Base-by-base conservation (phyloP, 768 basidiomycete species). In the Boletus speciosus region DNA sequence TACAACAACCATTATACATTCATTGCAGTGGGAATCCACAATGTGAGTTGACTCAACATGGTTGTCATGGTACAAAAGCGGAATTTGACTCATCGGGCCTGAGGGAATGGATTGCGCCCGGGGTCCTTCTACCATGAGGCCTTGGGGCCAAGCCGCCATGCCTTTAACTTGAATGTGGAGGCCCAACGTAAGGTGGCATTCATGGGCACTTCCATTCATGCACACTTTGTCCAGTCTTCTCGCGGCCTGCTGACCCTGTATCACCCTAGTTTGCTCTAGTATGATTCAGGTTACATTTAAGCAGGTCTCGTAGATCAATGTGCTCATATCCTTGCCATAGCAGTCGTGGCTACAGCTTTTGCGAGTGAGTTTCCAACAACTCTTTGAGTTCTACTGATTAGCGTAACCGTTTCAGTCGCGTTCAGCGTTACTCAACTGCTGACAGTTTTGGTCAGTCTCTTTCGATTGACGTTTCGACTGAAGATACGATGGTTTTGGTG, bases 401-500 rank as follows among this genome's bases (percentile, higher is more conserved):
- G n/a, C 10, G 3, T n/a, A 27, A 34, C 23, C 23, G 6, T 32
- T 19, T 15, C 11, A 49, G 52, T 36, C 39, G 19, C 27, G 27
- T 31, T 42, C 40, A 16, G 29, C 29, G 19, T 32, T 10, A 14
- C 14, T 16, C 34, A 15, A 16, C 8, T 37, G 36, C 43, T 37
- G 15, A 16, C 31, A 5, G 35, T 8, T 14, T 6, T 35, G 11
- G 39, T 54, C 31, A 45, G 48, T n/a, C 16, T 51, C 14, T 59
- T 58, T 55, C 42, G 54, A 19, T 31, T 49, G 41, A 42, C 12
- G 3, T 52, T 54, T 37, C 49, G 52, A 14, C 25, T 62, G 29
- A 27, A 52, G 37, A 54, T 55, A 48, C 27, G 39, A 55, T 45
- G 56, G 29, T 45, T 58, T n/a, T 55, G 60, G 60, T 55, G 52